These are phyloP conservation scores for Candida endomychidarum DNA, from an alignment of 805 yeast species.

Conservation along the genomic window DNA sequence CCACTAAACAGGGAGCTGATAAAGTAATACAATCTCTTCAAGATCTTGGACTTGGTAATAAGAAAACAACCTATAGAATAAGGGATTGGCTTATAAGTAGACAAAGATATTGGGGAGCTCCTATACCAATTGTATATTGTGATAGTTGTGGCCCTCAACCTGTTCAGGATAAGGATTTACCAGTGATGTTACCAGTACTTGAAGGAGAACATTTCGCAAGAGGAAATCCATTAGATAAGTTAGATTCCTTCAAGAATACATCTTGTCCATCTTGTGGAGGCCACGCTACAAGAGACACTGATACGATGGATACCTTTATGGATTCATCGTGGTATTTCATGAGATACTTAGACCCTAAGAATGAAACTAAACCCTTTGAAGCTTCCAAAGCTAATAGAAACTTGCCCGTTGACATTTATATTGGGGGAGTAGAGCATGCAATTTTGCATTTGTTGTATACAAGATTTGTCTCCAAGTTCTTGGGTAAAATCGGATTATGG, in stretches of 20 bases:
- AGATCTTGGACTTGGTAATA: constrained; percentile 39
- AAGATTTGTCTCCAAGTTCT: constrained; percentile 80
- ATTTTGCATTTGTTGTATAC: constrained; percentile 86
- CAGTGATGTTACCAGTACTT: constrained; percentile 72
- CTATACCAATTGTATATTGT: constrained; percentile 94
- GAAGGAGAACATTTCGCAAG: constrained; percentile 57
- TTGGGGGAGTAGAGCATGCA: constrained; percentile 97
- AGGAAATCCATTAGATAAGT: constrained; percentile 61
- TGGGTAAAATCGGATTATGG: constrained; percentile 69
- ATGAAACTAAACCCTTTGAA: constrained; percentile 54
- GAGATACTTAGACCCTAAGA: constrained; percentile 76
- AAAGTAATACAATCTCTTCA: constrained; percentile 46
- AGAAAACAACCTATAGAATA: constrained; percentile 56
- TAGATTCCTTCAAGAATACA: constrained; percentile 67
- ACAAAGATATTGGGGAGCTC: constrained; percentile 98
- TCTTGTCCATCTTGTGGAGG: constrained; percentile 80
- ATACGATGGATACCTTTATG: constrained; percentile 98
- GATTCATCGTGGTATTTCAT: constrained; percentile 97
- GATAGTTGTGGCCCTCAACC: constrained; percentile 84
- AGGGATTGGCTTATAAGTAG: constrained; percentile 95
- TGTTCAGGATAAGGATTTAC: constrained; percentile 84
- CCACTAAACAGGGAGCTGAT: constrained; percentile 50
- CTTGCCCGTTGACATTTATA: constrained; percentile 86
- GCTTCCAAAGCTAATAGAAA: constrained; percentile 18
- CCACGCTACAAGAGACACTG: constrained; percentile 75